Evolutionary conservation across 2,329 filamentous ascomycete species (phyloP), one percentile per base, ranked within the genome.

Genomic region (Fusarium chaquense): DNA sequence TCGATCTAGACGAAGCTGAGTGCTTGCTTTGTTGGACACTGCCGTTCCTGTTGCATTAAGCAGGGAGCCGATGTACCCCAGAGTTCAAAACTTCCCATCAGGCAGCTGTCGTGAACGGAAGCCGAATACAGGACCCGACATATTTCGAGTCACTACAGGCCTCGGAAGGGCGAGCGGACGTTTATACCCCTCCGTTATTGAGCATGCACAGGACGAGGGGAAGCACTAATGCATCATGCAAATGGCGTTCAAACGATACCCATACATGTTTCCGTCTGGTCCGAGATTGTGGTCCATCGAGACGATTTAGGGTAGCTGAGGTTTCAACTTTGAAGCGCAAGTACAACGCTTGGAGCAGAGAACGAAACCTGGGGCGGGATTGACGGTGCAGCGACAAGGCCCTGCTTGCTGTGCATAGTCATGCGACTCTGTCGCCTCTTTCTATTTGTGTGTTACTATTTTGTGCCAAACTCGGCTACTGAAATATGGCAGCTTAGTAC

Each of bases 71-170:
- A 56, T 49, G 54, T 61, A 66, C 43, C 43, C 52, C 54, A 66
- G 62, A 66, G 43, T 52, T 26, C 35, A n/a, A 22, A 15, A n/a
- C 24, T 30, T 36, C 30, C 18, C 24, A 26, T 28, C 24, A 41
- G 35, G 49, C 41, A 60, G 60, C 18, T 55, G 22, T 28, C 26
- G 52, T 68, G 33, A 35, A 57, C 51, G 56, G 68, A 62, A 68
- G 59, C 67, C 67, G 67, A 70, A 59, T 64, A 30, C 53, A 51
- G 51, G 36, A 51, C 45, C 67, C 61, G 68, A 67, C 35, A 53
- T 53, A 43, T 58, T 47, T 32, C 33, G 22, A 49, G 20, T 28
- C 38, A 26, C 33, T 54, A 26, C 33, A 40, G 45, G 44, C 45
- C 49, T 57, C 41, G 55, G 56, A 62, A 65, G 62, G 50, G 43